A percentile compares a stretch with the other conserved stretches of the same genome.
Conservation (phyloP, 2,329 filamentous ascomycete species). For the Aspergillus aculeatinus region DNA sequence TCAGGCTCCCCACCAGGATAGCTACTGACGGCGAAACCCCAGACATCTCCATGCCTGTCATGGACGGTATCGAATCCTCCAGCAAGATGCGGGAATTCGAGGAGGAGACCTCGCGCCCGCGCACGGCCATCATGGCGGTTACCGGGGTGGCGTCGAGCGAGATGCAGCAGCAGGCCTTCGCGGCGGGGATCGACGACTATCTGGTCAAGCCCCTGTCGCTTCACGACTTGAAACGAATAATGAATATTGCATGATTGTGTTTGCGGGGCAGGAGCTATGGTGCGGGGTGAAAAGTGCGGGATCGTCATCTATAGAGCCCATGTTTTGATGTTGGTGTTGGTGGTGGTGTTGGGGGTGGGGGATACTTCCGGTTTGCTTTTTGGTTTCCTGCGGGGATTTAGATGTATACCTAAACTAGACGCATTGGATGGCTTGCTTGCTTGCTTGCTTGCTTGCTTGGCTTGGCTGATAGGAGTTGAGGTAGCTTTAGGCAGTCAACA, state of each 20-base stretch:
- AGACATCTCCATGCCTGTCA: conserved; percentile 48
- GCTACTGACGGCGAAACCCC: neutral
- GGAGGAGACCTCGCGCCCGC: conserved; percentile 22
- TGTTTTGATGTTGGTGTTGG: neutral
- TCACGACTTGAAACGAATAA: conserved; percentile 31
- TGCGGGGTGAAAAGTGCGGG: neutral
- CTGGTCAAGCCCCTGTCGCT: conserved; percentile 35
- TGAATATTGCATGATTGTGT: conserved; percentile 24
- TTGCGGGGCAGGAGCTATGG: neutral
- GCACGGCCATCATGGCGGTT: conserved; percentile 32
- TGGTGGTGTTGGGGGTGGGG: too few relatives aligned
- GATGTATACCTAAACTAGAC: neutral
- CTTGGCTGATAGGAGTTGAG: too few relatives aligned
- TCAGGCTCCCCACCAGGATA: neutral
- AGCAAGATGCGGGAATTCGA: conserved; percentile 41
- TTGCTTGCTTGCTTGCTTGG: too few relatives aligned
- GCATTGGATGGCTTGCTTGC: neutral
- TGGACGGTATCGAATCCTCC: conserved; percentile 47
- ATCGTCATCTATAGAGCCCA: too few relatives aligned
- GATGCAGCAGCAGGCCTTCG: conserved; percentile 32
- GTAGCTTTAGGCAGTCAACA: too few relatives aligned
- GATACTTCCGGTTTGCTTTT: neutral
- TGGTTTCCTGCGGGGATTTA: neutral
- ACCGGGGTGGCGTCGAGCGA: conserved; percentile 33
- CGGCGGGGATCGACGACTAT: conserved; percentile 33